Evolutionary conservation across 129 eudicot species (phyloP).

Genomic region (Escallonia rubra): DNA sequence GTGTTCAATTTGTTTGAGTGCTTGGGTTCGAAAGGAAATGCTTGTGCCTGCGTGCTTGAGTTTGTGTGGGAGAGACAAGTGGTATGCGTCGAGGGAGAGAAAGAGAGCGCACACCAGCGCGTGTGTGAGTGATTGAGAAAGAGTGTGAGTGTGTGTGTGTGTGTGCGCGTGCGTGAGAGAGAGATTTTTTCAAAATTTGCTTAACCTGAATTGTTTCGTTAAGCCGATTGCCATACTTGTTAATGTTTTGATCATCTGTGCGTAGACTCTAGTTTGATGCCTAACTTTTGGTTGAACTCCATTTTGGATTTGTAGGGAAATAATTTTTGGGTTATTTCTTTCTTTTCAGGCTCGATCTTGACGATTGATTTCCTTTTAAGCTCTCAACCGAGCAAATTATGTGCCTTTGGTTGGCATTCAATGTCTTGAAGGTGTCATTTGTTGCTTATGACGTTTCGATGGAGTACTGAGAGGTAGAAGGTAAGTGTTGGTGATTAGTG

Average conservation of each 20-base stretch:
- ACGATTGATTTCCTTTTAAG: constrained; percentile 1
- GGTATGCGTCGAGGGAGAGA: no score
- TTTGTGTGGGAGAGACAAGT: no score
- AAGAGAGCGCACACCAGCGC: no score
- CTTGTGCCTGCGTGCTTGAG: no score
- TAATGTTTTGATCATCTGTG: constrained; percentile 5
- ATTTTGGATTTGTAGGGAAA: neutral
- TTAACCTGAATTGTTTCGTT: neutral
- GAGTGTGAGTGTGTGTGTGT: no score
- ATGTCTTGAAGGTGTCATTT: constrained; percentile 9
- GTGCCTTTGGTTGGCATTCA: constrained; percentile 14
- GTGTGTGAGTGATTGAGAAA: no score
- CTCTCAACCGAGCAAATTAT: constrained; percentile 3
- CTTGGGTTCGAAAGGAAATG: no score
- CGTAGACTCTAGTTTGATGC: neutral
- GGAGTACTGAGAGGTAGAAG: constrained; percentile 2
- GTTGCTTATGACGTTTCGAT: neutral
- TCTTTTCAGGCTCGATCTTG: constrained; percentile 12
- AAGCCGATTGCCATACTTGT: neutral
- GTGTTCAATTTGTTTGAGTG: no score
- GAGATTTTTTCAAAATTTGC: no score
- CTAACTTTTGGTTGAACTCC: neutral
- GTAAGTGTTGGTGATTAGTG: constrained; percentile 2
- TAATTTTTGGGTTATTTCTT: neutral
- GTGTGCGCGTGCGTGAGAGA: no score